phyloP scores from a whole-genome alignment of 2,329 filamentous ascomycete genomes.

The Diaporthe eres region DNA sequence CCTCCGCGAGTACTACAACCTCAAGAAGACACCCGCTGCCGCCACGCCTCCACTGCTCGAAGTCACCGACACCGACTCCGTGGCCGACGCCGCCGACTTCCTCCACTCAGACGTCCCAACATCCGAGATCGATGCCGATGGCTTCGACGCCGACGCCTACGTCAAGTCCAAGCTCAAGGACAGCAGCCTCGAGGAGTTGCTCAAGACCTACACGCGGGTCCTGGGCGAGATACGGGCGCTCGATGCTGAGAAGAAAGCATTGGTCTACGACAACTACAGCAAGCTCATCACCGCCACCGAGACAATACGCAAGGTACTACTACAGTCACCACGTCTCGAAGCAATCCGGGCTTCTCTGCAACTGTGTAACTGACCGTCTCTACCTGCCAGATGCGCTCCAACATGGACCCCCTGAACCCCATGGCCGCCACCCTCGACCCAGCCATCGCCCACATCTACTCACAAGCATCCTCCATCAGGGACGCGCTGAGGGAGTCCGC shows the following conservation, averaged over 20 bases:
- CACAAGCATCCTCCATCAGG: slow-evolving; percentile 68
- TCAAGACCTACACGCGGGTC: slow-evolving; percentile 79
- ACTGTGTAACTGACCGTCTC: not conserved
- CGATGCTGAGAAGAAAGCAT: slow-evolving; percentile 94
- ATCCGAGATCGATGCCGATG: slow-evolving; percentile 79
- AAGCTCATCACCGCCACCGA: slow-evolving; percentile 97
- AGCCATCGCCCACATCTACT: slow-evolving; percentile 82
- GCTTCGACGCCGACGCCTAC: slow-evolving; percentile 81
- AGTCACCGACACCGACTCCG: slow-evolving; percentile 56
- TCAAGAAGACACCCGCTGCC: slow-evolving; percentile 66
- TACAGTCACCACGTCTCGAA: slow-evolving; percentile 35
- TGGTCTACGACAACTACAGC: slow-evolving; percentile 98
- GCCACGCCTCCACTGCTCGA: slow-evolving; percentile 56
- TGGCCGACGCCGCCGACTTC: slow-evolving; percentile 48
- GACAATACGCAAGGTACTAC: slow-evolving; percentile 83
- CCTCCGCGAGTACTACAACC: slow-evolving; percentile 94
- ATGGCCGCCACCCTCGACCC: slow-evolving; percentile 80
- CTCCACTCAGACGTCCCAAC: slow-evolving; percentile 69
- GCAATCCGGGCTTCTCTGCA: not conserved
- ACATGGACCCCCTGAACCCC: slow-evolving; percentile 84
- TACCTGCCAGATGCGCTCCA: slow-evolving; percentile 75
- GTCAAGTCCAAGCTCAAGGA: slow-evolving; percentile 73
- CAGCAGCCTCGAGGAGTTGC: slow-evolving; percentile 76
- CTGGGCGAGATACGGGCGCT: slow-evolving; percentile 88
- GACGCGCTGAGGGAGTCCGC: slow-evolving; percentile 64